Conservation (phyloP, 768 basidiomycete species). For the Lenzites betulinus region DNA sequence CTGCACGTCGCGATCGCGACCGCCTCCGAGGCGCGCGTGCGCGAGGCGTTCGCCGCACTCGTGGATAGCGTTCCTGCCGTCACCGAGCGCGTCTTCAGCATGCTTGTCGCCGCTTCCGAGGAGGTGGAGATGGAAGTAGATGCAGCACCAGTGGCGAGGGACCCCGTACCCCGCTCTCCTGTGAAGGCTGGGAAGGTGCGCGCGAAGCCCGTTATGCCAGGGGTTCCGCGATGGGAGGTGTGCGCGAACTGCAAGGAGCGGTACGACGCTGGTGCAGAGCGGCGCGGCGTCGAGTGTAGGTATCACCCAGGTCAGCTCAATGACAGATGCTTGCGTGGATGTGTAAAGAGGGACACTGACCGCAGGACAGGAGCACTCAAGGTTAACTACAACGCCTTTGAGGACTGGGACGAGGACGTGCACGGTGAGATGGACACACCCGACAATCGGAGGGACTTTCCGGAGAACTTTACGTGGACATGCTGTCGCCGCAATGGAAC, state of each 20-base stretch:
- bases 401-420: constrained; percentile 49
- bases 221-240: constrained; percentile 41
- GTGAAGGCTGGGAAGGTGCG: constrained; percentile 27
- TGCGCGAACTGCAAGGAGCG: constrained; percentile 52
- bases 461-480: constrained; percentile 52
- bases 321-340: too few species aligned
- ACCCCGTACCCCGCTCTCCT: not conserved
- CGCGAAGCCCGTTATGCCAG: constrained; percentile 35
- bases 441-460: constrained; percentile 42
- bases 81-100: constrained; percentile 44
- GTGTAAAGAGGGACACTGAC: too few species aligned
- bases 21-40: constrained; percentile 46
- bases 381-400: constrained; percentile 42
- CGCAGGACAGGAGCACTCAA: constrained; percentile 41
- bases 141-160: not conserved
- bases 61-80: constrained; percentile 44
- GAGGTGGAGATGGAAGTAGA: not conserved
- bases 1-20: constrained; percentile 45
- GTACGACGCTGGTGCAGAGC: constrained; percentile 42
- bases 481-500: constrained; percentile 48
- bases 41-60: constrained; percentile 41
- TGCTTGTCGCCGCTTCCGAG: constrained; percentile 39
- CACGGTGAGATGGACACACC: constrained; percentile 50
- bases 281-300: constrained; percentile 44
- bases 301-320: constrained; percentile 51